phyloP scores from a whole-genome alignment of 1,284 basidiomycete genomes.

The Psilocybe mexicana region DNA sequence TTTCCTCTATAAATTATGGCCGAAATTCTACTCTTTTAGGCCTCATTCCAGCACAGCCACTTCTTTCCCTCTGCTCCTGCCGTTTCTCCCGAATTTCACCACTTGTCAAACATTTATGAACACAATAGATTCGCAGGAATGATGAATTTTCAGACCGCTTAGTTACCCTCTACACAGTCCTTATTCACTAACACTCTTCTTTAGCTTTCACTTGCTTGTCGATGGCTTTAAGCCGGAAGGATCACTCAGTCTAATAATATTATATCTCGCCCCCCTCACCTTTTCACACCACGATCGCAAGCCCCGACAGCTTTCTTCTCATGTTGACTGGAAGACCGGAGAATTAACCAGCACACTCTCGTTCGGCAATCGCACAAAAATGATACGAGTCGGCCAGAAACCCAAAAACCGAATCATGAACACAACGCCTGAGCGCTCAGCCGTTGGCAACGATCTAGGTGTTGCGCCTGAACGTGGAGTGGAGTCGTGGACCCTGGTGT shows the following conservation, averaged over 20 bases:
- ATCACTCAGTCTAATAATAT: neutral
- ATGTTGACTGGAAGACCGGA: constrained; percentile 17
- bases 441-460: neutral
- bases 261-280: neutral
- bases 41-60: constrained; percentile 22
- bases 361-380: constrained; percentile 15
- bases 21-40: constrained; percentile 12
- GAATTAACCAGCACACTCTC: constrained; percentile 14
- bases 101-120: constrained; percentile 20
- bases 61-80: neutral
- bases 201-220: neutral
- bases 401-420: neutral
- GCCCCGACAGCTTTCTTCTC: constrained; percentile 15
- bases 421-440: neutral
- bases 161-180: constrained; percentile 3
- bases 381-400: constrained; percentile 13
- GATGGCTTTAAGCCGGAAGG: constrained; percentile 9
- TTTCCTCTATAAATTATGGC: constrained; percentile 1
- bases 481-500: neutral
- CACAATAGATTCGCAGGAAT: constrained; percentile 18
- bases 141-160: constrained; percentile 10
- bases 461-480: neutral
- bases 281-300: constrained; percentile 9
- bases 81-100: constrained; percentile 18
- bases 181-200: neutral